A percentile compares a stretch with the other conserved stretches of the same genome.
phyloP scores from a whole-genome alignment of 306 rosid species.

The Acacia confusa region DNA sequence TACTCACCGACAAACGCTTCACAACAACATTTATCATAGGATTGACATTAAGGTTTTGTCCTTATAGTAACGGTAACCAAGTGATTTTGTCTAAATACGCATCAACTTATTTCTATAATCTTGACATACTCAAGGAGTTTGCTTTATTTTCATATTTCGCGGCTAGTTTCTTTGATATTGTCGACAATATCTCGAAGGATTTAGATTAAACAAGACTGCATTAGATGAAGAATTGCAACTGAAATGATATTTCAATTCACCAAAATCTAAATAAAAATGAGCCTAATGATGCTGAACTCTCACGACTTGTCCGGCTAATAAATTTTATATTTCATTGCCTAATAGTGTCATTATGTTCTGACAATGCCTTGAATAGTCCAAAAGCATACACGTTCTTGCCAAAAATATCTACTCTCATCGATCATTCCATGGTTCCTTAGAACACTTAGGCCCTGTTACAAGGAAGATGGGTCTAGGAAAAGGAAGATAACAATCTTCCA shows the following conservation, averaged over 20 bases:
- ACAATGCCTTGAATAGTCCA: too few species aligned
- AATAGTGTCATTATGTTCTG: neutral
- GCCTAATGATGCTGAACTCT: too few species aligned
- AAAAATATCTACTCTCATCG: too few species aligned
- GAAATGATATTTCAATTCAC: too few species aligned
- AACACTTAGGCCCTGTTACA: too few species aligned
- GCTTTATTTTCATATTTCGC: neutral
- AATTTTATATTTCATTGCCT: neutral
- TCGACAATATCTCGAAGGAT: neutral
- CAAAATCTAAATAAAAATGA: too few species aligned
- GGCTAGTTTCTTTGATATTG: neutral
- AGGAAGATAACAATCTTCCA: too few species aligned
- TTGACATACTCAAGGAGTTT: neutral
- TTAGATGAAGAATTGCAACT: too few species aligned
- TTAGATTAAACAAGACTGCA: neutral
- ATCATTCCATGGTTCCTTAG: too few species aligned
- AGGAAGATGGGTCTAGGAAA: too few species aligned
- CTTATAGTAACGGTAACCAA: neutral
- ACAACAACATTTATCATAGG: neutral
- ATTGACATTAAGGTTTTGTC: neutral
- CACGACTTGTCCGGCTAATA: too few species aligned
- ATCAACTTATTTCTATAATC: neutral
- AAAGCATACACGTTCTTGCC: too few species aligned
- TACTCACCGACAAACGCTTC: neutral
- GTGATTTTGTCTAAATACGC: neutral